A percentile compares a stretch with the other conserved stretches of the same genome.
phyloP scores from a whole-genome alignment of 2,329 filamentous ascomycete species.

The Epichloe hybrida region DNA sequence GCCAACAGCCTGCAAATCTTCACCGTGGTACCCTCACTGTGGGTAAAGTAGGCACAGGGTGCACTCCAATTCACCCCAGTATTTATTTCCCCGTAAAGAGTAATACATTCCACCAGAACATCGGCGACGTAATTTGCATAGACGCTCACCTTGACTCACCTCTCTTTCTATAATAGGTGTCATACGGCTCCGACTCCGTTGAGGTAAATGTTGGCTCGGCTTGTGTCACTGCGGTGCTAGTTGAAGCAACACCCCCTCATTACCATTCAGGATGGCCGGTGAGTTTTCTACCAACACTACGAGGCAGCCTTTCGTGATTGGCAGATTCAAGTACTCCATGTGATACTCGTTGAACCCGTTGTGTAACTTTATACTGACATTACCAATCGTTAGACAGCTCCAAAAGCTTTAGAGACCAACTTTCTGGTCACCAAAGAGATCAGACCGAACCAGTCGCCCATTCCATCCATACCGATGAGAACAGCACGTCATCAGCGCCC shows the following conservation, averaged over 20 bases:
- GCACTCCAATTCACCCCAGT: not conserved
- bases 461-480: not conserved
- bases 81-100: not conserved
- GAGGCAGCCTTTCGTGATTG: not conserved
- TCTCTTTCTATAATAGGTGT: not conserved
- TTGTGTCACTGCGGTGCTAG: not conserved
- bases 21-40: not conserved
- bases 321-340: not conserved
- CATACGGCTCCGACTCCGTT: not conserved
- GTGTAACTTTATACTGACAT: not conserved
- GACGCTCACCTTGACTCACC: not conserved
- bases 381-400: not conserved
- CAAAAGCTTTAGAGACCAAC: not conserved
- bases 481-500: conserved; percentile 1
- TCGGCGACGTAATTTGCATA: not conserved
- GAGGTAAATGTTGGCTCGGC: not conserved
- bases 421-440: not conserved
- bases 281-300: not conserved
- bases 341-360: not conserved
- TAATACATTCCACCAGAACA: not conserved
- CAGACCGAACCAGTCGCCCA: not conserved
- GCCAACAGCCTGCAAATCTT: conserved; percentile 3
- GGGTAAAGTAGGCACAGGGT: not conserved
- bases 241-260: not conserved
- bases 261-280: conserved; percentile 1